Evolutionary conservation across 495 filamentous ascomycete species (phyloP).

Genomic region (Trichoderma erinaceum): DNA sequence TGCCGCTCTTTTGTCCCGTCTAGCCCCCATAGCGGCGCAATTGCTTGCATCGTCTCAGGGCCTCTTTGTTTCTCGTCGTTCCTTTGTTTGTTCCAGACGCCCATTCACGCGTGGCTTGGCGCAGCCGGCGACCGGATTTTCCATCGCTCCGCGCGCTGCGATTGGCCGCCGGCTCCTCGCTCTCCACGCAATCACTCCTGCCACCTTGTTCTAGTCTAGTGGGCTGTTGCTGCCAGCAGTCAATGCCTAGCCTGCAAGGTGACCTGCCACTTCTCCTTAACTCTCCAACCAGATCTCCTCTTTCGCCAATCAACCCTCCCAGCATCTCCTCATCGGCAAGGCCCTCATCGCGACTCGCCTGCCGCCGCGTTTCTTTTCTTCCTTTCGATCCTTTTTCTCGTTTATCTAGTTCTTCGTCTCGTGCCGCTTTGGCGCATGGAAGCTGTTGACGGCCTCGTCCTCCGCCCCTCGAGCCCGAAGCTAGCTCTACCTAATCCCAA

Average conservation of each 20-base stretch:
- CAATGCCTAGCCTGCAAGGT: background rate
- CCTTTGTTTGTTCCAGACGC: background rate
- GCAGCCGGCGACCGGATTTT: background rate
- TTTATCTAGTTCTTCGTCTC: background rate
- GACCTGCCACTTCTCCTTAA: slow-evolving; percentile 13
- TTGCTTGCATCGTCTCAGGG: background rate
- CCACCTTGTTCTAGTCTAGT: slow-evolving; percentile 13
- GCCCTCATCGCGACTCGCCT: slow-evolving; percentile 10
- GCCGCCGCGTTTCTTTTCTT: slow-evolving; percentile 2
- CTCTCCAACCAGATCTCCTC: slow-evolving; percentile 11
- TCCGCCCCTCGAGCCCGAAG: slow-evolving; percentile 5
- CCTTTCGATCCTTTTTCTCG: slow-evolving; percentile 3
- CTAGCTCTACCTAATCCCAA: slow-evolving; percentile 8
- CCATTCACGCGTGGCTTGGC: background rate
- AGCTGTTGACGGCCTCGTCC: slow-evolving; percentile 10
- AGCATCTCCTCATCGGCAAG: background rate
- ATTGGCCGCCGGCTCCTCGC: background rate
- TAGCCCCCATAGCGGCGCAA: background rate
- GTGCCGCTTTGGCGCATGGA: slow-evolving; percentile 17
- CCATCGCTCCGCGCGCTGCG: background rate
- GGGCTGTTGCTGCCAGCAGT: slow-evolving; percentile 5
- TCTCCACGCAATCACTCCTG: slow-evolving; percentile 11
- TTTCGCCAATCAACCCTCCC: slow-evolving; percentile 9
- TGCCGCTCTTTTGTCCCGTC: no score
- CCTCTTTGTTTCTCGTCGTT: background rate